Evolutionary conservation across 1,284 basidiomycete species (phyloP).

Genomic region (Stereum hirsutum): DNA sequence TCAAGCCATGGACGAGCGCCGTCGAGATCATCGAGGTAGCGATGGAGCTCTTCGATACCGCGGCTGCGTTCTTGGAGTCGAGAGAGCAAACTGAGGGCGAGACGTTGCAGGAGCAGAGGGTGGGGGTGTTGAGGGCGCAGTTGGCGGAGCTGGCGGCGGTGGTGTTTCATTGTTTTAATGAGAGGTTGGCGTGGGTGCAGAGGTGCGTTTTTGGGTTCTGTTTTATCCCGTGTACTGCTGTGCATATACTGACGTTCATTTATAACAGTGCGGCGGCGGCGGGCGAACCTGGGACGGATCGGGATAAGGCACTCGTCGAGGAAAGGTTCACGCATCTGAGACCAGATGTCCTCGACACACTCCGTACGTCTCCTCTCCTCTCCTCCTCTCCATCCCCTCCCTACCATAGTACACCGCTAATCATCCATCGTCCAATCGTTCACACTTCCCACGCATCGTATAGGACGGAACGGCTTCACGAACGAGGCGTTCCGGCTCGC

Average conservation of each 20-base stretch:
- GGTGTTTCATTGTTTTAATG: constrained; percentile 66
- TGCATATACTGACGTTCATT: neutral
- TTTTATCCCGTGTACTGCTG: neutral
- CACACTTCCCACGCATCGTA: too few relatives aligned
- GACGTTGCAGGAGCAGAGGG: constrained; percentile 12
- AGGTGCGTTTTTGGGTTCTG: too few relatives aligned
- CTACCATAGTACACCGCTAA: neutral
- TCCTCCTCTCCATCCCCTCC: neutral
- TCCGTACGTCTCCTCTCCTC: constrained; percentile 43
- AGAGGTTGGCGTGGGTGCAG: constrained; percentile 60
- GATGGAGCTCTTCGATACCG: constrained; percentile 65
- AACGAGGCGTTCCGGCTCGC: constrained; percentile 74
- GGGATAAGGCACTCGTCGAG: constrained; percentile 48
- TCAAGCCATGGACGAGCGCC: constrained; percentile 81
- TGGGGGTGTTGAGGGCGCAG: constrained; percentile 39
- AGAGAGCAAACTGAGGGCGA: constrained; percentile 16
- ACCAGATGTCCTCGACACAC: constrained; percentile 65
- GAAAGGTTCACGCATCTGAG: constrained; percentile 62
- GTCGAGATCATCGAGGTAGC: constrained; percentile 61
- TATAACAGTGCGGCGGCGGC: constrained; percentile 32
- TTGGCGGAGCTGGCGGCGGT: constrained; percentile 65
- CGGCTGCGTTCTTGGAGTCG: constrained; percentile 40
- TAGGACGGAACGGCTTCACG: constrained; percentile 61
- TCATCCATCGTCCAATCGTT: too few relatives aligned
- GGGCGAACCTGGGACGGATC: constrained; percentile 33